These are phyloP conservation scores for Daedaleopsis nitida DNA, from an alignment of 768 basidiomycete species.

Conservation along the genomic window DNA sequence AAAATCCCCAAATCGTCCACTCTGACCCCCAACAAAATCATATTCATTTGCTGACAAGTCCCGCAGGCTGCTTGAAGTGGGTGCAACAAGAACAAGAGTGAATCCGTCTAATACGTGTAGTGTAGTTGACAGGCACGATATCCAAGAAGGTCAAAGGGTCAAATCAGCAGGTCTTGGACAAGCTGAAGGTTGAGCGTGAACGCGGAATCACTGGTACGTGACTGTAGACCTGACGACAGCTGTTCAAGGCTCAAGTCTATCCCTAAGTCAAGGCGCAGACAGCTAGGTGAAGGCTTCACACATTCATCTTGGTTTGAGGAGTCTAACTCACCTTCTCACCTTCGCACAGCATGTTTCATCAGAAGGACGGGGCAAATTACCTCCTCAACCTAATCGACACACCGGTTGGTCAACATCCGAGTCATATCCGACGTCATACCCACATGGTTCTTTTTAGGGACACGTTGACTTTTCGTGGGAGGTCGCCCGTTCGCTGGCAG, in stretches of 20 bases:
- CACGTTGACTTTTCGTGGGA: constrained; percentile 99
- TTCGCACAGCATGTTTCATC: constrained; percentile 72
- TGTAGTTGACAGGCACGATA: constrained; percentile 87
- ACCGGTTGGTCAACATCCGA: constrained; percentile 52
- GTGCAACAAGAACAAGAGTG: not conserved
- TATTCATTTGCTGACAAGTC: constrained; percentile 2
- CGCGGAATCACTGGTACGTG: constrained; percentile 86
- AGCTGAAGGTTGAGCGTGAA: constrained; percentile 95
- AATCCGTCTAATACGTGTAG: not conserved
- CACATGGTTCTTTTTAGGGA: constrained; percentile 48
- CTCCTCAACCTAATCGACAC: constrained; percentile 97
- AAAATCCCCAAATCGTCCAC: too few species aligned
- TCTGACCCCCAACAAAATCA: too few species aligned
- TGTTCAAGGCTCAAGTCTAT: not conserved
- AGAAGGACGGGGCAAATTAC: constrained; percentile 53
- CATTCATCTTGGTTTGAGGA: not conserved
- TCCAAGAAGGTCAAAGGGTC: constrained; percentile 59
- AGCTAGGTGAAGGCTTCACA: constrained; percentile 56
- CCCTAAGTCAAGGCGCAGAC: constrained; percentile 92
- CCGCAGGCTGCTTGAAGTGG: constrained; percentile 71
- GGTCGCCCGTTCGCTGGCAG: constrained; percentile 88
- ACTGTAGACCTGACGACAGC: constrained; percentile 13
- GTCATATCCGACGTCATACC: not conserved
- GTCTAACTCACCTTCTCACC: constrained; percentile 13
- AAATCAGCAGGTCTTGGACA: constrained; percentile 88